Evolutionary conservation across 257 asterid genomes (phyloP), one percentile per base, ranked within the genome.

Genomic region (Coffea canephora): DNA sequence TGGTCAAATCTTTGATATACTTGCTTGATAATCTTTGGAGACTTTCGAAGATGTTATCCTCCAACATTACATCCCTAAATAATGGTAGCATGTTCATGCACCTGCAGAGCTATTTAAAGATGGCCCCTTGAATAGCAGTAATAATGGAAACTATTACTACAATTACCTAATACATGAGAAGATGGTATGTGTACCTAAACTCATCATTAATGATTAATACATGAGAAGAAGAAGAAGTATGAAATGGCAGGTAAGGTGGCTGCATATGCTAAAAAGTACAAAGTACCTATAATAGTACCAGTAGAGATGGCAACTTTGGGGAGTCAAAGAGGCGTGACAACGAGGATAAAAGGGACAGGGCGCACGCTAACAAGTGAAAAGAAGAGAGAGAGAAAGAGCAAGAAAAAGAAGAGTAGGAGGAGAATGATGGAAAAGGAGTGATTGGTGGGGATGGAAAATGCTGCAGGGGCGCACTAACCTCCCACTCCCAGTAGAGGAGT

Each of bases 361-460:
- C 77, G 87, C 85, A 81, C 74, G 87, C 84, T 71, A 73, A 54
- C 78, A 71, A 21, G 82, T 50, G 15, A 73, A 73, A 34, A 19
- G 14, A 71, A 54, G 34, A 31, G 34, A 31, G 34, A 55, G 62
- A 55, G 19, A n/a, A n/a, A 16, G n/a, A 48, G 13, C 9, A 48
- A 12, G 57, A 19, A 57, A 80, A 77, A 48, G 78, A 52, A 59
- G 48, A 34, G 52, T 49, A 36, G 83, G 82, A 36, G 83, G 82
- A 66, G 82, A 70, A 75, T 49, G 85, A 78, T 52, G 61, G 80
- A 77, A 82, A 79, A 76, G 77, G 83, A 87, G 75, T 23, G 67
- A 23, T 61, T 83, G 91, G 91, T 82, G 86, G 87, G 83, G 48
- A 80, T 77, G 76, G 8, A 48, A 85, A 82, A 73, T 81, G 87